These are phyloP conservation scores for barley (Hordeum vulgare) DNA, from an alignment of 176 grass and related monocot genomes.

Conservation along the genomic window MorexV3_pseudomolecules_assembly NC_058519.1:572065977-572066476, in stretches of 20 bases:
- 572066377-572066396: too few species aligned
- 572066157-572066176: not conserved
- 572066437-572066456: not conserved
- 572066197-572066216: not conserved
- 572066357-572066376: not conserved
- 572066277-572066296: too few species aligned
- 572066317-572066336: not conserved
- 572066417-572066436: too few species aligned
- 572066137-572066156: not conserved
- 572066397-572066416: too few species aligned
- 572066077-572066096: slow-evolving; percentile 26
- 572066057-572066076: slow-evolving; percentile 8
- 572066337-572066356: not conserved
- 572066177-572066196: not conserved
- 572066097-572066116: not conserved
- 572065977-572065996: not conserved
- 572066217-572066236: not conserved
- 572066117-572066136: not conserved
- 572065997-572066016: not conserved
- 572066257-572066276: not conserved
- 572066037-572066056: not conserved
- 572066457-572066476: not conserved
- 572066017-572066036: not conserved
- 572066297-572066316: too few species aligned
- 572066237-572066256: not conserved